Evolutionary conservation across 2,329 filamentous ascomycete genomes (phyloP), one percentile per base, ranked within the genome.

Genomic region (Paecilomyces variotii): DNA sequence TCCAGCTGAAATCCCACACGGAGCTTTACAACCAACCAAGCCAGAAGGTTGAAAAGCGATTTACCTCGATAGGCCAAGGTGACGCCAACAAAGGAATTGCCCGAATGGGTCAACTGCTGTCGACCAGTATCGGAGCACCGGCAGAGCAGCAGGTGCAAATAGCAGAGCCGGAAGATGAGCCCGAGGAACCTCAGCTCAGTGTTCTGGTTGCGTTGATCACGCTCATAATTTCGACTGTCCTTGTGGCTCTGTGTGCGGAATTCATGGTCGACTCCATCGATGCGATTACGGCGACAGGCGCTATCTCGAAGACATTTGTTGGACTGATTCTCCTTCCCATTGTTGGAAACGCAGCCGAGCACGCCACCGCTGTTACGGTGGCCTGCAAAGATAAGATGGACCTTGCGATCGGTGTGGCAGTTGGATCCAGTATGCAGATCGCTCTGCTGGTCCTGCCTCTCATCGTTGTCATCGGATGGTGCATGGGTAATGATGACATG

Each of bases 1-100:
- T 97, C 80, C 93, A 97, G 74, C 85, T 97, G 60, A 90, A 91
- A 72, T 92, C 92, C 0, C 92, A 97, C 72, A 81, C 82, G 26
- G 79, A 79, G 7, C 87, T 96, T 71, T 97, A 96, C 79, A 90
- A 88, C 70, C 85, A 85, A 56, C 85, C 89, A 34, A 89, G 87
- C 63, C 82, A 89, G 65, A 96, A 96, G 73, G 87, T 89, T 0
- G 83, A 86, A 2, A 90, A 84, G 67, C 70, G 74, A 49, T 61
- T 60, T 27, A 75, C 73, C 52, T 77, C 79, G 63, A 72, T 82
- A 56, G 71, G 77, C 57, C 75, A 80, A 54, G 81, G 83, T 14
- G 78, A 80, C 9, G 75, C 79, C 7, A 70, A 73, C 3, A 76
- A 76, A 25, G 79, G 79, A 6, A 73, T 85, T 54, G 82, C 81